phyloP scores from a whole-genome alignment of 495 filamentous ascomycete species.

The Hypoxylon cercidicola region DNA sequence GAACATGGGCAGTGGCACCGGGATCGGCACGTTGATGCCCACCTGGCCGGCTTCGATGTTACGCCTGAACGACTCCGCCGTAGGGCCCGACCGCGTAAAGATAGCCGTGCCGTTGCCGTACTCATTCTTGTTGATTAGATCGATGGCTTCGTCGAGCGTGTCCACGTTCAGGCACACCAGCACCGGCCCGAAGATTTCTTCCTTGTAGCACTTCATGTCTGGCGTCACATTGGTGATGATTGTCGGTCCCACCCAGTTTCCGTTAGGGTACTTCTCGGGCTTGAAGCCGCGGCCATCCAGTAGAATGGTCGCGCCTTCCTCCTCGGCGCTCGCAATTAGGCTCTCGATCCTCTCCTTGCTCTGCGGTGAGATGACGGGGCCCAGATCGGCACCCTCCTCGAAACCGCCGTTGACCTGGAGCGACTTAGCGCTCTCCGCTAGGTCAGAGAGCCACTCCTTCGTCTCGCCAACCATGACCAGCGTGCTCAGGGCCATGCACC shows the following conservation, averaged over 20 bases:
- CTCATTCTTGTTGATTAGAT: slow-evolving; percentile 71
- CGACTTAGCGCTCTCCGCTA: slow-evolving; percentile 91
- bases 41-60: slow-evolving; percentile 81
- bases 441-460: slow-evolving; percentile 88
- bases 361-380: slow-evolving; percentile 95
- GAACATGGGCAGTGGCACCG: slow-evolving; percentile 94
- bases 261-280: slow-evolving; percentile 92
- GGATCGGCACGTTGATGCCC: slow-evolving; percentile 84
- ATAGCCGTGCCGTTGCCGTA: slow-evolving; percentile 75
- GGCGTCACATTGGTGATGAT: slow-evolving; percentile 94
- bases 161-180: slow-evolving; percentile 85
- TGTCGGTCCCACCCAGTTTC: slow-evolving; percentile 95
- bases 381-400: slow-evolving; percentile 91
- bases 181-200: slow-evolving; percentile 98
- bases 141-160: slow-evolving; percentile 81
- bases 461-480: slow-evolving; percentile 95
- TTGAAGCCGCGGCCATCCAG: slow-evolving; percentile 92
- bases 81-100: slow-evolving; percentile 70
- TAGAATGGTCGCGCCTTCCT: slow-evolving; percentile 92
- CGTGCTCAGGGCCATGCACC: slow-evolving; percentile 97
- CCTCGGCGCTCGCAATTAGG: slow-evolving; percentile 87
- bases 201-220: slow-evolving; percentile 91
- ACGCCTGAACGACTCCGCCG: slow-evolving; percentile 68
- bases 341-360: slow-evolving; percentile 90
- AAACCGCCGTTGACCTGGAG: slow-evolving; percentile 94